These are phyloP conservation scores for Tetrahymena malaccensis DNA, from an alignment of 73 alveolate species.

Conservation along the genomic window DNA sequence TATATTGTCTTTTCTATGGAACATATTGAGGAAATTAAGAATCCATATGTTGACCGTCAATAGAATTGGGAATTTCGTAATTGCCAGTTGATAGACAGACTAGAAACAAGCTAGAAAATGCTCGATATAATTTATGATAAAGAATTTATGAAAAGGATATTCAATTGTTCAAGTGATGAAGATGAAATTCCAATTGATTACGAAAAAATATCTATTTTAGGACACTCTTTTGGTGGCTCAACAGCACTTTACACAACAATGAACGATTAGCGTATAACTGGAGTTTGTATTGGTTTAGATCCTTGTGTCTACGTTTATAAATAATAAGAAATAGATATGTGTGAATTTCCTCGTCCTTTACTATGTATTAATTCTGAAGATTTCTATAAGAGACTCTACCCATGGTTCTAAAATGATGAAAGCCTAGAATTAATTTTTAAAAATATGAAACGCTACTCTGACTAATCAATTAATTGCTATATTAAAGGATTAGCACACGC, in stretches of 20 bases:
- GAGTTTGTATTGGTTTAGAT: conserved; percentile 11
- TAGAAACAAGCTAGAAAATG: not conserved
- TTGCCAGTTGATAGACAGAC: conserved; percentile 1
- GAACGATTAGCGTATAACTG: conserved; percentile 13
- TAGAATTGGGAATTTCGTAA: conserved; percentile 21
- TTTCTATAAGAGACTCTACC: conserved; percentile 20
- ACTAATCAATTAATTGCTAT: not conserved
- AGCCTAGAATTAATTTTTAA: not conserved
- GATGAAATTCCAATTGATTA: not conserved
- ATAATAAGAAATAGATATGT: not conserved
- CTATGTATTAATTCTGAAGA: conserved; percentile 26
- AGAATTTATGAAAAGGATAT: not conserved
- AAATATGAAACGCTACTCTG: not conserved
- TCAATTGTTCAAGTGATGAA: not conserved
- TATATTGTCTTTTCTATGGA: conserved; percentile 29
- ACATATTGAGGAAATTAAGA: conserved; percentile 20
- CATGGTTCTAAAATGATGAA: conserved; percentile 31
- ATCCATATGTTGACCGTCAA: conserved; percentile 2
- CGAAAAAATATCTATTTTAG: conserved; percentile 2
- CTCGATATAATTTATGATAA: conserved; percentile 13
- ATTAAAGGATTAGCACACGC: not conserved
- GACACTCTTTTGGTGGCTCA: conserved; percentile 41
- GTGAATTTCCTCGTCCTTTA: conserved; percentile 11
- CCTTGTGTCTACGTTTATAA: conserved; percentile 10
- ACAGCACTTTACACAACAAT: conserved; percentile 1